Evolutionary conservation across 2,329 filamentous ascomycete species (phyloP).

Genomic region (Bipolaris bicolor): DNA sequence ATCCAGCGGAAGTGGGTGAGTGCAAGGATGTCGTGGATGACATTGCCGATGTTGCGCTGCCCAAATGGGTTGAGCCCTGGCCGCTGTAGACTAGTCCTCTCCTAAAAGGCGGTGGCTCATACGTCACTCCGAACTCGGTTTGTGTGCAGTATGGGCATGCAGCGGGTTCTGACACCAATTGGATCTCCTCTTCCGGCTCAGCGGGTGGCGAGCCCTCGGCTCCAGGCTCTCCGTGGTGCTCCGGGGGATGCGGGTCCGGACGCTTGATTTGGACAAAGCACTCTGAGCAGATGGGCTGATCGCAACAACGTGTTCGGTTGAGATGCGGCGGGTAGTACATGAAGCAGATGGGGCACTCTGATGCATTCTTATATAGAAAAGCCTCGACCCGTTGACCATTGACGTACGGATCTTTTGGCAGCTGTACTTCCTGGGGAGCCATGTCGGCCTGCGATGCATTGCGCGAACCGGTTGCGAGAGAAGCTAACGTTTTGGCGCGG

Average conservation of each 20-base stretch:
- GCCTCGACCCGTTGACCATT: slow-evolving; percentile 95
- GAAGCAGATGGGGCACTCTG: slow-evolving; percentile 95
- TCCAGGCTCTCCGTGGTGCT: slow-evolving; percentile 64
- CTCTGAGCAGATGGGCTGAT: slow-evolving; percentile 95
- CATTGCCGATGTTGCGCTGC: slow-evolving; percentile 71
- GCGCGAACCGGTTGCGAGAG: slow-evolving; percentile 76
- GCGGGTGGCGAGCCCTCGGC: slow-evolving; percentile 42
- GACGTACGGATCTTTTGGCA: slow-evolving; percentile 83
- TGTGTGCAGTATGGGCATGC: slow-evolving; percentile 95
- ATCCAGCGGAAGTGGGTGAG: slow-evolving; percentile 57
- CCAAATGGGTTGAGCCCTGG: slow-evolving; percentile 59
- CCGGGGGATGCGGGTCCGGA: slow-evolving; percentile 85
- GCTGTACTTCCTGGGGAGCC: slow-evolving; percentile 74
- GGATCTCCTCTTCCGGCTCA: slow-evolving; percentile 59
- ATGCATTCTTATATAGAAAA: slow-evolving; percentile 87
- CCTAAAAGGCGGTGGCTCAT: slow-evolving; percentile 86
- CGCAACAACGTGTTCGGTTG: slow-evolving; percentile 93
- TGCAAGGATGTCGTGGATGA: slow-evolving; percentile 84
- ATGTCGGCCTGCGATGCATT: slow-evolving; percentile 76
- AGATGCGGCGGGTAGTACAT: slow-evolving; percentile 93
- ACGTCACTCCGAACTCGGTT: slow-evolving; percentile 95
- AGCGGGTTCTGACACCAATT: slow-evolving; percentile 88
- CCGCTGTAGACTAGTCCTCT: slow-evolving; percentile 76
- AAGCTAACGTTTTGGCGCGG: slow-evolving; percentile 86
- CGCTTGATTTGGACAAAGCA: slow-evolving; percentile 99